These are phyloP conservation scores for Pseudogymnoascus sp. DNA, from an alignment of 2,329 filamentous ascomycete genomes.

Conservation along the genomic window DNA sequence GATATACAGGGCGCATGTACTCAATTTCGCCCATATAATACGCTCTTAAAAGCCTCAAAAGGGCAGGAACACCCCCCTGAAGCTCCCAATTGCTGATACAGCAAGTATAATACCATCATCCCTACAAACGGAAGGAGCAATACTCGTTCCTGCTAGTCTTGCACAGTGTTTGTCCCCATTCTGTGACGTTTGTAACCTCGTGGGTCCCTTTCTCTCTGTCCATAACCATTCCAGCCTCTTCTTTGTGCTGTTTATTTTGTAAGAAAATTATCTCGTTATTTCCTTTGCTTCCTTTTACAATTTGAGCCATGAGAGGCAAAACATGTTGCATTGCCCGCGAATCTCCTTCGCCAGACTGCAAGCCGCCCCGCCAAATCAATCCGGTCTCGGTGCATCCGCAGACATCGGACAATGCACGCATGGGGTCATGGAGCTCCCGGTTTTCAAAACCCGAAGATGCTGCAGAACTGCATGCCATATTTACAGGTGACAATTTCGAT, in stretches of 20 bases:
- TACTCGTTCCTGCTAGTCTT: not conserved
- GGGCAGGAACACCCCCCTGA: not conserved
- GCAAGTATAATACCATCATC: not conserved
- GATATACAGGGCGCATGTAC: not conserved
- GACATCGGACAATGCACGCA: slow-evolving; percentile 1
- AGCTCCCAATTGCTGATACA: not conserved
- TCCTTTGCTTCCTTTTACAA: not conserved
- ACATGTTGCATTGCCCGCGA: slow-evolving; percentile 23
- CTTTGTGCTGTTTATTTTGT: not conserved
- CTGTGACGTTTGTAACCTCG: not conserved
- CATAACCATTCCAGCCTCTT: not conserved
- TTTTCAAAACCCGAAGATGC: slow-evolving; percentile 19
- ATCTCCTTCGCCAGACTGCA: slow-evolving; percentile 25
- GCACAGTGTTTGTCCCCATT: not conserved
- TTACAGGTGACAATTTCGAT: slow-evolving; percentile 16
- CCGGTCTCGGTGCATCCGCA: slow-evolving; percentile 10
- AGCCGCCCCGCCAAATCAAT: slow-evolving; percentile 19
- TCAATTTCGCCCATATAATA: not conserved
- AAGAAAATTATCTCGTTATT: not conserved
- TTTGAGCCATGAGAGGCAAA: not conserved
- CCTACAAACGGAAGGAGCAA: not conserved
- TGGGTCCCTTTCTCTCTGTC: not conserved
- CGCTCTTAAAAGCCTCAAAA: not conserved
- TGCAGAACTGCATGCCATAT: slow-evolving; percentile 22
- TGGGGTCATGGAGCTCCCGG: slow-evolving; percentile 14